Evolutionary conservation across 495 filamentous ascomycete genomes (phyloP), one percentile per base, ranked within the genome.

Genomic region (Amphirosellinia nigrospora): DNA sequence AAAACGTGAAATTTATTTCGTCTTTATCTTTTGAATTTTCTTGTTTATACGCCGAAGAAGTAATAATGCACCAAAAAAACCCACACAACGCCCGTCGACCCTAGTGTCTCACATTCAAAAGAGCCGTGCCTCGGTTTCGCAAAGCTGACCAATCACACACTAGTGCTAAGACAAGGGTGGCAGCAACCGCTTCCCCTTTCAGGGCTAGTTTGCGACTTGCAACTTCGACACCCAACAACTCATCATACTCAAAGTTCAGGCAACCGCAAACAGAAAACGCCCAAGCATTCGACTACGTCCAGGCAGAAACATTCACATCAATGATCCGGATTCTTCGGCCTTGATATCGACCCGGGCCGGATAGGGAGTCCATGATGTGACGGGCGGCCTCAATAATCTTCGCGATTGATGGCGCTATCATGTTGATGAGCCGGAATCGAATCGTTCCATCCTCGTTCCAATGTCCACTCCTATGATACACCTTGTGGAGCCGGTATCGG

Each of bases 71-170:
- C n/a, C n/a, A n/a, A n/a, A n/a, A n/a, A n/a, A n/a, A n/a, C n/a
- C n/a, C n/a, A n/a, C n/a, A n/a, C n/a, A n/a, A n/a, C n/a, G n/a
- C n/a, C n/a, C n/a, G n/a, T n/a, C n/a, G n/a, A n/a, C n/a, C n/a
- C n/a, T n/a, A n/a, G n/a, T n/a, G n/a, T n/a, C n/a, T n/a, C n/a
- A n/a, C n/a, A n/a, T n/a, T n/a, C n/a, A n/a, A n/a, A n/a, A n/a
- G n/a, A n/a, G n/a, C n/a, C n/a, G n/a, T n/a, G n/a, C n/a, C 41
- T 65, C 63, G 63, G 63, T 65, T 65, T 65, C 63, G 63, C n/a
- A 26, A 36, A 65, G 30, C 9, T 13, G n/a, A 43, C 61, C 13
- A 64, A 46, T 64, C 26, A 52, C 8, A 6, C 16, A n/a, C n/a
- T n/a, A n/a, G n/a, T n/a, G n/a, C n/a, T 7, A 53, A 13, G 50